Base-by-base conservation (phyloP, 345 rosid genomes). In the Bruguiera parviflora region DNA sequence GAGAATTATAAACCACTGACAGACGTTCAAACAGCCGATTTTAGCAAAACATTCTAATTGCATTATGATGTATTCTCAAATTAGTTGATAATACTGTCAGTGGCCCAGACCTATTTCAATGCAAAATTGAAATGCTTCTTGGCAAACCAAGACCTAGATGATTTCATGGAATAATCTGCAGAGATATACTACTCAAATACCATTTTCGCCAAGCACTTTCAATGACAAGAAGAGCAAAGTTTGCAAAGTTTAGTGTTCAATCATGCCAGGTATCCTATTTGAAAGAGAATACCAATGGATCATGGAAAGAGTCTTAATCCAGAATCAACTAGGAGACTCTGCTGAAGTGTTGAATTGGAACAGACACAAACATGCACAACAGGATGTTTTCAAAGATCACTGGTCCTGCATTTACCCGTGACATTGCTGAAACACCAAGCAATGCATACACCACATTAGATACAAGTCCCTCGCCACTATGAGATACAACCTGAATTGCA, bases 361-460 rank as follows among this genome's bases (percentile, higher is more conserved):
- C 49, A 43, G 49, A 13, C 18, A 15, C 49, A 43, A 43, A 13
- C 19, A 43, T 0, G 19, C 49, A 15, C 18, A 43, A 43, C 46
- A 11, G 5, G 5, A 15, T 11, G 5, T 3, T 43, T 43, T 43
- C 18, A 43, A 43, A 43, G 49, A 43, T 15, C 13, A 39, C 66
- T 70, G 68, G 37, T 25, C 6, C 1, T 33, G 66, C 25, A 64
- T 67, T 81, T 91, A 94, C 98, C 92, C 96, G 84, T 71, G 98
- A 89, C 97, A 93, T 89, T 73, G 98, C 97, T 55, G 97, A 92
- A 72, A 91, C 90, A 72, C 98, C 97, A 64, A 93, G 97, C 78
- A 93, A 79, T 78, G 96, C 97, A 85, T 93, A 93, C 66, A 93
- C 80, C 55, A 91, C 79, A 78, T 88, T 91, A 70, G 98, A 93